Percentiles rank a stretch among this genome's conserved stretches.
Evolutionary conservation across 1,284 basidiomycete genomes (phyloP).

Genomic region (Agroathelia rolfsii): DNA sequence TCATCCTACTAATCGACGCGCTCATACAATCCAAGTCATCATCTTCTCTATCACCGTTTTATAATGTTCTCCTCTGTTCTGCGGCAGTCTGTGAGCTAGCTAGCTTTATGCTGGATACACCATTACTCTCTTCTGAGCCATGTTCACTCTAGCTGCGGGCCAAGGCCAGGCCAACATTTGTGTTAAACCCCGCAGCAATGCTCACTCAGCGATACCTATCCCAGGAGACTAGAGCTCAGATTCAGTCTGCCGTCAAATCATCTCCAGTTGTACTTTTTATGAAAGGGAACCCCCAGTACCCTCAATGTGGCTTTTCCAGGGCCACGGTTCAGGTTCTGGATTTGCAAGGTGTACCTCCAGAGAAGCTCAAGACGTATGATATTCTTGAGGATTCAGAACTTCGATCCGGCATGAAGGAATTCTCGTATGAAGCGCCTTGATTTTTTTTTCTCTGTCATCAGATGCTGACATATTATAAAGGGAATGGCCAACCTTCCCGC

Average conservation of each 20-base stretch:
- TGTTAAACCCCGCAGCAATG: not conserved
- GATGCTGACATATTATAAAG: conserved; percentile 31
- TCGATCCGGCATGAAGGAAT: conserved; percentile 86
- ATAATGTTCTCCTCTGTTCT: too few relatives aligned
- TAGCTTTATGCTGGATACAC: too few relatives aligned
- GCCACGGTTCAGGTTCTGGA: conserved; percentile 89
- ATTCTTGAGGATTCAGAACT: conserved; percentile 84
- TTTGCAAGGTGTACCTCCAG: conserved; percentile 72
- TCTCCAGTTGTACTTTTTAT: conserved; percentile 88
- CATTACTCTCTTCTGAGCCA: too few relatives aligned
- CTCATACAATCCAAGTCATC: too few relatives aligned
- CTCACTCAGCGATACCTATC: conserved; percentile 8
- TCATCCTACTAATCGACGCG: too few relatives aligned
- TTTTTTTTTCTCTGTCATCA: conserved; percentile 1
- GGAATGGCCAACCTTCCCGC: conserved; percentile 97
- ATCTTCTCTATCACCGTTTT: too few relatives aligned
- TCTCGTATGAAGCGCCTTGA: conserved; percentile 67
- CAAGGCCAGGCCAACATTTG: conserved; percentile 53
- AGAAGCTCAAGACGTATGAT: conserved; percentile 84
- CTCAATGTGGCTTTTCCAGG: conserved; percentile 91
- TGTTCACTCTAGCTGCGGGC: too few relatives aligned
- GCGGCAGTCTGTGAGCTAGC: too few relatives aligned
- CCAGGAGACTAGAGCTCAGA: conserved; percentile 13
- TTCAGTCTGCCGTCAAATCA: conserved; percentile 37
- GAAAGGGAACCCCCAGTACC: conserved; percentile 87